Evolutionary conservation across 495 filamentous ascomycete species (phyloP), one percentile per base, ranked within the genome.

Genomic region (Talaromyces trachyspermus): DNA sequence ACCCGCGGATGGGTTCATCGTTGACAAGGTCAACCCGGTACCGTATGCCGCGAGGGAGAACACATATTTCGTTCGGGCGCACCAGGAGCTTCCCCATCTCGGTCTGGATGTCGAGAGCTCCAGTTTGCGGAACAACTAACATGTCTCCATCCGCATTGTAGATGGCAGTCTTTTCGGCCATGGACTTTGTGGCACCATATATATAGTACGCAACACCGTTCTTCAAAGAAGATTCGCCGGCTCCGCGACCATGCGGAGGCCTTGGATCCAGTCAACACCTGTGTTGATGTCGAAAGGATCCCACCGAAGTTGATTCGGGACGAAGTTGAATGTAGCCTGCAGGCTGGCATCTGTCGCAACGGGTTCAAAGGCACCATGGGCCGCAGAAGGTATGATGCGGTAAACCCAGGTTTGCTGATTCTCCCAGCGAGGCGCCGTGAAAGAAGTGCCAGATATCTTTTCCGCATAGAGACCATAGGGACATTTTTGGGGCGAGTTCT

Each of bases 351-450:
- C 61, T 12, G 64, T 66, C 53, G 81, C 76, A 36, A 71, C 65
- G 0, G 76, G 66, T 17, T 72, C 55, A 62, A 95, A 95, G 33
- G 84, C 76, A 47, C 78, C 76, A 55, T 96, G 90, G 5, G 88
- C 76, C 33, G 86, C 88, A 0, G 86, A 77, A 27, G 90, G 90
- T 20, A 95, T 71, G 49, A 95, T 88, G 6, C 90, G 80, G 61
- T 96, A 95, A 12, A 95, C 80, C 90, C 90, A 96, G 26, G 89
- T 77, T 57, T 95, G 90, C 60, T 84, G 80, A 67, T 95, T 96
- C 62, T 92, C 86, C 63, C 82, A 77, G n/a, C 90, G 78, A 0
- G 90, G 90, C 5, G 89, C 88, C 22, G 90, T 96, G 60, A 96
- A 96, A 27, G 90, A 83, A 5, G 90, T 95, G 12, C 90, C 90